Evolutionary conservation across 768 basidiomycete genomes (phyloP).

Genomic region (Mycena olivaceomarginata): DNA sequence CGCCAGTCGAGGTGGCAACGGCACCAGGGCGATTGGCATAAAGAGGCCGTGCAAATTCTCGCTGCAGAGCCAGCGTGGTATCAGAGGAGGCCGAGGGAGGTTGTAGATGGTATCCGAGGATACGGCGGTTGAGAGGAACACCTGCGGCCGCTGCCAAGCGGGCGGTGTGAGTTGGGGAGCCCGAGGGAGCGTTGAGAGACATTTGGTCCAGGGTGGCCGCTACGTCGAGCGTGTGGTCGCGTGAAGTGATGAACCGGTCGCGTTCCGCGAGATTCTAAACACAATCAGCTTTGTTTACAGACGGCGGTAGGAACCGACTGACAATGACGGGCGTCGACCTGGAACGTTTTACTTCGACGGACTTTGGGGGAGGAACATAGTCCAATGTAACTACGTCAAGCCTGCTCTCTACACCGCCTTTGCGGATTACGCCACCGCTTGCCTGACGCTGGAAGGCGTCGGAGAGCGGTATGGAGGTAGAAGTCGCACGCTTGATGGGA

Average conservation of each 20-base stretch:
- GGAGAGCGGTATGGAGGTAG: slow-evolving; percentile 67
- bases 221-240: slow-evolving; percentile 70
- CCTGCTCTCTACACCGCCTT: slow-evolving; percentile 86
- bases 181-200: slow-evolving; percentile 72
- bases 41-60: slow-evolving; percentile 85
- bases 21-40: slow-evolving; percentile 81
- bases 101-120: slow-evolving; percentile 92
- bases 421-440: slow-evolving; percentile 80
- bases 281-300: slow-evolving; percentile 15
- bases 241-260: slow-evolving; percentile 85
- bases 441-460: slow-evolving; percentile 79
- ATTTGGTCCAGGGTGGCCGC: slow-evolving; percentile 81
- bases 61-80: slow-evolving; percentile 83
- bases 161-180: slow-evolving; percentile 87
- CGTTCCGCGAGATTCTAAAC: slow-evolving; percentile 69
- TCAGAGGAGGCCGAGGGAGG: slow-evolving; percentile 89
- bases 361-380: slow-evolving; percentile 80
- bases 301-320: slow-evolving; percentile 45
- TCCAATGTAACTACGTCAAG: slow-evolving; percentile 87
- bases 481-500: slow-evolving; percentile 78
- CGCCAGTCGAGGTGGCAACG: slow-evolving; percentile 78
- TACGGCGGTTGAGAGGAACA: slow-evolving; percentile 85
- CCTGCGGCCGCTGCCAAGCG: slow-evolving; percentile 86
- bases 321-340: slow-evolving; percentile 83
- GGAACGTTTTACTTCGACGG: slow-evolving; percentile 78